These are phyloP conservation scores for Anethum foeniculum DNA, from an alignment of 140 eudicot genomes.

Conservation along the genomic window DNA sequence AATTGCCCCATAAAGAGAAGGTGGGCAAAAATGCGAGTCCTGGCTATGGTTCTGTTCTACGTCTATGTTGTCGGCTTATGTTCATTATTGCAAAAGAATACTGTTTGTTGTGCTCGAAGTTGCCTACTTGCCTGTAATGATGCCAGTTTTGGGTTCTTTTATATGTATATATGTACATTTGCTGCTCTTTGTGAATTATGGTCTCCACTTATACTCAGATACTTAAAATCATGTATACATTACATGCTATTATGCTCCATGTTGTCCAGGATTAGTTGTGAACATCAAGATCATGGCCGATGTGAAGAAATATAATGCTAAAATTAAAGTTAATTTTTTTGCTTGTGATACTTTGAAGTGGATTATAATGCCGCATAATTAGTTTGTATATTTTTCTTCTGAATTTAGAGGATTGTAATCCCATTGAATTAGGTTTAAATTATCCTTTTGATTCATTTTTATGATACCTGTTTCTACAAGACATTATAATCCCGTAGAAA, in stretches of 20 bases:
- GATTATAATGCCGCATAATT: too few relatives aligned
- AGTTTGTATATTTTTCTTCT: too few relatives aligned
- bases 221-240: neutral
- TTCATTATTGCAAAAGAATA: neutral
- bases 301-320: neutral
- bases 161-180: neutral
- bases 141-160: neutral
- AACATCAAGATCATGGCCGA: neutral
- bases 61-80: too few relatives aligned
- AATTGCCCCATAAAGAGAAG: neutral
- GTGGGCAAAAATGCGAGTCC: neutral
- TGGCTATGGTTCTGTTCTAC: too few relatives aligned
- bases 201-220: neutral
- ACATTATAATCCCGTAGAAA: too few relatives aligned
- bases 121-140: constrained; percentile 11
- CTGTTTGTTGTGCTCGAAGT: constrained; percentile 7
- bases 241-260: neutral
- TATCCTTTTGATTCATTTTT: too few relatives aligned
- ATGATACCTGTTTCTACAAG: too few relatives aligned
- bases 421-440: too few relatives aligned
- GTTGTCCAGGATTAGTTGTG: neutral
- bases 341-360: too few relatives aligned
- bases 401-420: too few relatives aligned
- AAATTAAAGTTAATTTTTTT: too few relatives aligned
- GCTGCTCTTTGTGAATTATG: neutral